Percentiles rank a stretch among this genome's conserved stretches.
Conservation (phyloP, 2,329 filamentous ascomycete species). For the Scedosporium apiospermum region DNA sequence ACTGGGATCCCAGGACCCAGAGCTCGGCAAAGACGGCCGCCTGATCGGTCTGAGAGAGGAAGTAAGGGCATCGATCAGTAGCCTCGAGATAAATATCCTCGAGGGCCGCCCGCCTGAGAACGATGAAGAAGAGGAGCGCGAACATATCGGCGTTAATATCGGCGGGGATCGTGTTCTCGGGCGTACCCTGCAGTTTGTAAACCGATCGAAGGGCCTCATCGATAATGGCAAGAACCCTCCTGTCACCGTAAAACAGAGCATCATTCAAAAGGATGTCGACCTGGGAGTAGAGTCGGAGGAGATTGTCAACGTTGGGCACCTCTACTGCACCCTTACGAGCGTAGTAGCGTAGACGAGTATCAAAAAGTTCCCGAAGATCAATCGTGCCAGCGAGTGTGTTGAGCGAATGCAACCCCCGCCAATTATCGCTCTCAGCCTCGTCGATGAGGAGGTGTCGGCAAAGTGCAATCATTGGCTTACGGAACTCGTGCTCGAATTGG, state of each 20-base stretch:
- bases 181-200: conserved; percentile 15
- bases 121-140: conserved; percentile 47
- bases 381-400: conserved; percentile 16
- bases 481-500: conserved; percentile 14
- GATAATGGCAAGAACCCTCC: conserved; percentile 24
- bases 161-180: conserved; percentile 18
- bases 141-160: conserved; percentile 43
- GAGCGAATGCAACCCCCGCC: conserved; percentile 18
- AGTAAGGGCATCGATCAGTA: conserved; percentile 51
- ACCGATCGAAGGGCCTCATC: conserved; percentile 24
- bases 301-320: conserved; percentile 13
- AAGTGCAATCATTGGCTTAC: conserved; percentile 15
- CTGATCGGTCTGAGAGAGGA: conserved; percentile 52
- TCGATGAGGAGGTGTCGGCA: conserved; percentile 18
- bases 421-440: conserved; percentile 15
- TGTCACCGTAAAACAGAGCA: conserved; percentile 19
- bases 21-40: conserved; percentile 55
- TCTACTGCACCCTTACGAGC: conserved; percentile 15
- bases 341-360: conserved; percentile 16
- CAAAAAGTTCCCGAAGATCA: conserved; percentile 17
- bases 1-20: conserved; percentile 53
- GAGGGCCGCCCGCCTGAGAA: conserved; percentile 44
- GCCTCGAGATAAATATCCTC: conserved; percentile 56
- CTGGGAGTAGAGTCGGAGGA: conserved; percentile 15
- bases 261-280: conserved; percentile 18